These are phyloP conservation scores for Spizellomyces punctatus DNA, from an alignment of 192 early-diverging fungal species.

Conservation along the genomic window DNA sequence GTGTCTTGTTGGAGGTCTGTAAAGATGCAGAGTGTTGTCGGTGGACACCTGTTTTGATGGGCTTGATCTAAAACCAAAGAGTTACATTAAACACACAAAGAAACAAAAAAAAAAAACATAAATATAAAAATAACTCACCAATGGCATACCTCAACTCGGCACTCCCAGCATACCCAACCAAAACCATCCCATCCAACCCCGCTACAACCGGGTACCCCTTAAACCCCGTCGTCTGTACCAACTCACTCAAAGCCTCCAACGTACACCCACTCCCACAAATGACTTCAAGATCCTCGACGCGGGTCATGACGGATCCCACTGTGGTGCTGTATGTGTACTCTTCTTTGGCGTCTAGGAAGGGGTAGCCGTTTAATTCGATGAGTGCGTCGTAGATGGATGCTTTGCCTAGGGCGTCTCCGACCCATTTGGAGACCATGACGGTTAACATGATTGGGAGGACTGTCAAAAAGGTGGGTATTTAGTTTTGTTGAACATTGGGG, in stretches of 20 bases:
- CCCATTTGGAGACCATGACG: slow-evolving; percentile 69
- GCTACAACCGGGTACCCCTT: slow-evolving; percentile 56
- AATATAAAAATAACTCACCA: too few relatives aligned
- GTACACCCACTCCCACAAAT: slow-evolving; percentile 36
- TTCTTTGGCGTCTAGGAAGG: slow-evolving; percentile 51
- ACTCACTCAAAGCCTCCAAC: slow-evolving; percentile 51
- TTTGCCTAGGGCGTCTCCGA: slow-evolving; percentile 67
- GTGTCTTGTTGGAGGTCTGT: neutral
- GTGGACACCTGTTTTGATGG: neutral
- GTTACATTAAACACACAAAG: too few relatives aligned
- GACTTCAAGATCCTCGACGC: slow-evolving; percentile 35
- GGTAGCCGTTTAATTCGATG: slow-evolving; percentile 56
- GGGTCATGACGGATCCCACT: slow-evolving; percentile 46
- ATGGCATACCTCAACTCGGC: slow-evolving; percentile 76
- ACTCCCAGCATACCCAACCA: slow-evolving; percentile 83
- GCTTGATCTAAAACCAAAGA: too few relatives aligned
- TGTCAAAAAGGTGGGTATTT: neutral
- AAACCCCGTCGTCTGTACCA: slow-evolving; percentile 55
- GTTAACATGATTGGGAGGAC: slow-evolving; percentile 62
- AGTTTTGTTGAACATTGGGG: neutral
- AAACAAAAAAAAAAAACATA: too few relatives aligned
- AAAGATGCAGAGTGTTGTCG: neutral
- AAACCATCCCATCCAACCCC: slow-evolving; percentile 10
- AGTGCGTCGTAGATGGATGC: slow-evolving; percentile 71
- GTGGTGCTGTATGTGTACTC: slow-evolving; percentile 34